Percentiles rank a stretch among this genome's conserved stretches.
Evolutionary conservation across 768 basidiomycete species (phyloP).

Genomic region (Termitomyces sp.): DNA sequence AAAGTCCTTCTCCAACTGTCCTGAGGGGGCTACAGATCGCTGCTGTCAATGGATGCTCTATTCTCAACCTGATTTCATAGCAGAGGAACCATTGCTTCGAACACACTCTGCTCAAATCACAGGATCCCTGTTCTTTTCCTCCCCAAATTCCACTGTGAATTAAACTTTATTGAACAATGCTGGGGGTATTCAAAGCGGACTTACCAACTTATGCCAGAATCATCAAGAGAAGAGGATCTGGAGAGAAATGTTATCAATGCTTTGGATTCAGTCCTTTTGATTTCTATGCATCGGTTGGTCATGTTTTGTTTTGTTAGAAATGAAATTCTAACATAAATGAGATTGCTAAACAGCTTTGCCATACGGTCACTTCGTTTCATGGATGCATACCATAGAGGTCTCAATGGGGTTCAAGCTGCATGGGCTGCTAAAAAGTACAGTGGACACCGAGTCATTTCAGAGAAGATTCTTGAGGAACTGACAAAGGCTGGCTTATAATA

Average conservation of each 20-base stretch:
- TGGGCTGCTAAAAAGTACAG: not conserved
- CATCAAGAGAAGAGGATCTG: conserved; percentile 15
- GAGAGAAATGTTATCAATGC: not conserved
- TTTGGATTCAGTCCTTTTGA: not conserved
- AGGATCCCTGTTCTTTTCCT: not conserved
- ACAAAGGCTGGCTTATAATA: not conserved
- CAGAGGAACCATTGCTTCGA: conserved; percentile 10
- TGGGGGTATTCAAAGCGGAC: conserved; percentile 25
- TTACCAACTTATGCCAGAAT: conserved; percentile 15
- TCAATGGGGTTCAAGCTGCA: not conserved
- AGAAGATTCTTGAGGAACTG: not conserved
- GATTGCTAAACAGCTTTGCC: not conserved
- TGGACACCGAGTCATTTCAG: not conserved
- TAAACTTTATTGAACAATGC: conserved; percentile 28
- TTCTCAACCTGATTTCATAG: conserved; percentile 28
- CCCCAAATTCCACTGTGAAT: not conserved
- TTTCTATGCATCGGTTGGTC: not conserved
- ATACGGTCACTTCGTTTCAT: not conserved
- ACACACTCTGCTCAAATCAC: not conserved
- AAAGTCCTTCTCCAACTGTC: conserved; percentile 17
- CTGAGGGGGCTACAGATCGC: not conserved
- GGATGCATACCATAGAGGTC: not conserved
- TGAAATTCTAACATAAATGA: not conserved
- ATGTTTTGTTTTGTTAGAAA: too few relatives aligned
- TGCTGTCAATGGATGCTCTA: conserved; percentile 20